These are phyloP conservation scores for Xylaria sp. DNA, from an alignment of 2,329 filamentous ascomycete genomes.

Conservation along the genomic window DNA sequence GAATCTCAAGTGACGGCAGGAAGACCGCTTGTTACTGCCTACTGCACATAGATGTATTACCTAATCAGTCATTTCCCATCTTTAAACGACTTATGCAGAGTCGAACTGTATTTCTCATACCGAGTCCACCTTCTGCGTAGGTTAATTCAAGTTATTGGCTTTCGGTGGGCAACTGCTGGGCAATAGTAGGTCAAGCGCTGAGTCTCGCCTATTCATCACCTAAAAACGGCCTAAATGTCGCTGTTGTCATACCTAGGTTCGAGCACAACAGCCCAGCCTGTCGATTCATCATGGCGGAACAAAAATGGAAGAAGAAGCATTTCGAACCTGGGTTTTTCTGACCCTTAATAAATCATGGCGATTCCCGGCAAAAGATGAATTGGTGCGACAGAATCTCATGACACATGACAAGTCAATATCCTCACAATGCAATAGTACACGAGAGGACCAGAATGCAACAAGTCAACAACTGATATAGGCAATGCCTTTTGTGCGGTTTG, in stretches of 20 bases:
- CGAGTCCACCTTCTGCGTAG: no score
- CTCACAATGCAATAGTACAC: background rate
- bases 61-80: background rate
- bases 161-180: background rate
- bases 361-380: background rate
- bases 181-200: background rate
- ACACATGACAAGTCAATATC: slow-evolving; percentile 1
- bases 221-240: slow-evolving; percentile 1
- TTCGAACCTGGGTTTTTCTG: background rate
- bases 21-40: background rate
- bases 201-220: slow-evolving; percentile 3
- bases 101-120: no score
- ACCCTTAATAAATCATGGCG: no score
- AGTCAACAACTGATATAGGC: slow-evolving; percentile 27
- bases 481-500: slow-evolving; percentile 35
- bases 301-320: background rate
- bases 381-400: background rate
- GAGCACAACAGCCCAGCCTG: background rate
- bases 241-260: slow-evolving; percentile 4
- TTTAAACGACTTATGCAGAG: background rate
- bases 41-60: background rate
- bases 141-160: background rate
- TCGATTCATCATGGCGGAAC: background rate
- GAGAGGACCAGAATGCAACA: slow-evolving; percentile 1
- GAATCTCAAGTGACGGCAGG: background rate